Evolutionary conservation across 2,329 filamentous ascomycete species (phyloP).

Genomic region (Allantophomopsis cytisporea): DNA sequence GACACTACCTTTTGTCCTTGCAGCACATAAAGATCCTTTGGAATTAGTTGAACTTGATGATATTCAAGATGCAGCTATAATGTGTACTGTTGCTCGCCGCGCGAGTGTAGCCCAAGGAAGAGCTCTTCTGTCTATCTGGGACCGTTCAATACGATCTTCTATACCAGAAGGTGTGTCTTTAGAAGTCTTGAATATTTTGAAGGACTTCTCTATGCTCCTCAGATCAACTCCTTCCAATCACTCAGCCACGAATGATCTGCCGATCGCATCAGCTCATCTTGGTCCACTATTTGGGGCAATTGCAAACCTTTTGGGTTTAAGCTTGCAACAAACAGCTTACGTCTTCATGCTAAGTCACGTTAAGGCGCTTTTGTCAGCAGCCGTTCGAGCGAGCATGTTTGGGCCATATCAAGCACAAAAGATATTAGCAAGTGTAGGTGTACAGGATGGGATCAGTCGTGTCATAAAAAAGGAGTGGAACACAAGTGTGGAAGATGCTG

Average conservation of each 20-base stretch:
- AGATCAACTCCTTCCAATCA: conserved; percentile 7
- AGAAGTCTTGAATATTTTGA: conserved; percentile 11
- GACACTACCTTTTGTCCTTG: conserved; percentile 61
- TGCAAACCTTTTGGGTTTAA: conserved; percentile 45
- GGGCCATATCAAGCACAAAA: conserved; percentile 72
- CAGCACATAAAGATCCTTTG: conserved; percentile 43
- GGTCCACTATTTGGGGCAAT: conserved; percentile 59
- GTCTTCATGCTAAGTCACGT: conserved; percentile 66
- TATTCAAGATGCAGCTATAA: conserved; percentile 59
- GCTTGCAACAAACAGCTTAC: conserved; percentile 51
- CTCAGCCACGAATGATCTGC: conserved; percentile 13
- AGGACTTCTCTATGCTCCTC: conserved; percentile 13
- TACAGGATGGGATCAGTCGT: conserved; percentile 41
- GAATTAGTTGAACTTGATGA: conserved; percentile 52
- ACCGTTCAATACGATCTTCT: conserved; percentile 45
- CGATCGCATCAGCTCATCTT: conserved; percentile 47
- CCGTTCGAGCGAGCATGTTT: conserved; percentile 63
- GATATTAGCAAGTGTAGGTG: conserved; percentile 46
- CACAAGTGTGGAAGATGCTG: conserved; percentile 48
- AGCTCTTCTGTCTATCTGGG: conserved; percentile 64
- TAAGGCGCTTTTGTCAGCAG: conserved; percentile 64
- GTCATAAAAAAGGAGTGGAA: conserved; percentile 48
- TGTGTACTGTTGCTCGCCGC: conserved; percentile 67
- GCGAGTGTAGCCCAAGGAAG: conserved; percentile 65
- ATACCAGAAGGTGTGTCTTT: conserved; percentile 13